These are phyloP conservation scores for Barnettozyma hawaiiensis DNA, from an alignment of 1,139 yeast species.

Conservation along the genomic window DNA sequence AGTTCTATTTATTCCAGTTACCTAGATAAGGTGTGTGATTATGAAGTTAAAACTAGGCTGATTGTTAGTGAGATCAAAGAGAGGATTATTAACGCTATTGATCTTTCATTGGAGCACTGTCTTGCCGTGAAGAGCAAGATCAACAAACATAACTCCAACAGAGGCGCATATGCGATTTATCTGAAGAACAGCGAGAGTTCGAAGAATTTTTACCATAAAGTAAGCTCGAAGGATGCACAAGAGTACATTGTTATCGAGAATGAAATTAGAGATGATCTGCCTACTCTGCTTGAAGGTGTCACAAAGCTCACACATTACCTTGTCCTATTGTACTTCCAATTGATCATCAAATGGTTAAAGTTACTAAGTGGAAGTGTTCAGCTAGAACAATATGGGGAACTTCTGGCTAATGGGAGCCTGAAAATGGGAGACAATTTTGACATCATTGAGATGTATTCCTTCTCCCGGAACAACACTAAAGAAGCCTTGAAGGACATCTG, in stretches of 20 bases:
- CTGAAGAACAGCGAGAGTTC: conserved; percentile 27
- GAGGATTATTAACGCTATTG: conserved; percentile 27
- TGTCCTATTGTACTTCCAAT: conserved; percentile 22
- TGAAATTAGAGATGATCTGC: conserved; percentile 29
- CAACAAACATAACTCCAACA: conserved; percentile 28
- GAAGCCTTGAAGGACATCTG: conserved; percentile 29
- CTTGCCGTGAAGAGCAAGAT: conserved; percentile 23
- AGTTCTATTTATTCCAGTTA: conserved; percentile 29
- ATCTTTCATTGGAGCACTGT: conserved; percentile 22
- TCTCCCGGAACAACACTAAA: conserved; percentile 27
- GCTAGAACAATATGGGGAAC: conserved; percentile 23
- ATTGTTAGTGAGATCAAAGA: conserved; percentile 24
- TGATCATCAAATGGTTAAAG: conserved; percentile 27
- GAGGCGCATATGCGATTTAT: conserved; percentile 30
- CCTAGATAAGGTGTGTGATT: conserved; percentile 17
- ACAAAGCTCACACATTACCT: conserved; percentile 18
- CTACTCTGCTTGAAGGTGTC: conserved; percentile 23
- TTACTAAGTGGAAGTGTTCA: conserved; percentile 28
- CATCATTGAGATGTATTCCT: conserved; percentile 30
- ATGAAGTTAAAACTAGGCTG: conserved; percentile 20
- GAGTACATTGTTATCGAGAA: conserved; percentile 26
- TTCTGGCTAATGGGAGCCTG: conserved; percentile 13
- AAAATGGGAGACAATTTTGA: conserved; percentile 31
- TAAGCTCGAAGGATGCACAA: conserved; percentile 17
- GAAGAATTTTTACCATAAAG: conserved; percentile 13